A percentile compares a stretch with the other conserved stretches of the same genome.
These are phyloP conservation scores for Naganishia sp. DNA, from an alignment of 1,284 basidiomycete genomes.

Conservation along the genomic window DNA sequence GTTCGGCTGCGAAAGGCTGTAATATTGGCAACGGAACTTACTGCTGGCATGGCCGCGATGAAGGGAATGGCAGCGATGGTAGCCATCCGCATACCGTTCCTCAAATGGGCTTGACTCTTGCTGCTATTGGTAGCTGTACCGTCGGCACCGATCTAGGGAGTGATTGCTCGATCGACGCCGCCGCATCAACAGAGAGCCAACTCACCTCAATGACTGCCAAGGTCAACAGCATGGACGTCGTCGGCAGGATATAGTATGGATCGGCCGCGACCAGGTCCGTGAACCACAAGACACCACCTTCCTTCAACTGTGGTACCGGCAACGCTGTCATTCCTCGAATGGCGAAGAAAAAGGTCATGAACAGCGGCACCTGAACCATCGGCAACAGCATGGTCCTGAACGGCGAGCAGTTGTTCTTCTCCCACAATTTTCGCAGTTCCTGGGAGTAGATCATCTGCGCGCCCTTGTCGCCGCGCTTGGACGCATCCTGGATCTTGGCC, in stretches of 20 bases:
- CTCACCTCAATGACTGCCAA: constrained; percentile 72
- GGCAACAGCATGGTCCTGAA: constrained; percentile 63
- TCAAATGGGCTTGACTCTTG: constrained; percentile 62
- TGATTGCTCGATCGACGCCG: not conserved
- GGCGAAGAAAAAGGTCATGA: constrained; percentile 83
- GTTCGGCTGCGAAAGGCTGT: not conserved
- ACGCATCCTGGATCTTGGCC: constrained; percentile 58
- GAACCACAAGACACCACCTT: constrained; percentile 75
- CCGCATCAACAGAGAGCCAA: not conserved
- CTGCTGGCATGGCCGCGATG: constrained; percentile 60
- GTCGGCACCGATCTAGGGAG: constrained; percentile 59
- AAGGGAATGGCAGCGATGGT: constrained; percentile 64
- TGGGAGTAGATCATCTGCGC: constrained; percentile 61
- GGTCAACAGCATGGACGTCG: constrained; percentile 64
- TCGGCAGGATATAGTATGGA: constrained; percentile 76
- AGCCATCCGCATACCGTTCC: constrained; percentile 69
- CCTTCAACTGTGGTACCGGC: constrained; percentile 70
- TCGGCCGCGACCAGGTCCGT: constrained; percentile 76
- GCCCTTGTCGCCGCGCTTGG: constrained; percentile 59
- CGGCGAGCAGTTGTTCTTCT: constrained; percentile 70
- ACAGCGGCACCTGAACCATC: constrained; percentile 73
- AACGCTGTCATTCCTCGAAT: constrained; percentile 70
- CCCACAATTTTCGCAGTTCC: constrained; percentile 66
- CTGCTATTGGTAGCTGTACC: constrained; percentile 46
- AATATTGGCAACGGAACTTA: constrained; percentile 34